Conservation (phyloP, 1,139 yeast genomes). For the Debaryomyces udenii region DNA sequence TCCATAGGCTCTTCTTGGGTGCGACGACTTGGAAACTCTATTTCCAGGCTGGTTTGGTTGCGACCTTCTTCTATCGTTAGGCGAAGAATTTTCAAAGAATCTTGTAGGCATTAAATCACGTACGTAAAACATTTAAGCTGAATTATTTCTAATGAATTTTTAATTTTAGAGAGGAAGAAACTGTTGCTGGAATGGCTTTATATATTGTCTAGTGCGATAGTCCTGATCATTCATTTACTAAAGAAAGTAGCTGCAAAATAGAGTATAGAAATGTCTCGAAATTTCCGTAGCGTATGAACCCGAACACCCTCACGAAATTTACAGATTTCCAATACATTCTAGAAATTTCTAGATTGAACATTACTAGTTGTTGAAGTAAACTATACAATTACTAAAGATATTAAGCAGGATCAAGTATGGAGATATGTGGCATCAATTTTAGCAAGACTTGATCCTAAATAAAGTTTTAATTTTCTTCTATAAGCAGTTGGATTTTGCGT, state of each 20-base stretch:
- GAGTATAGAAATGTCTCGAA: conserved; percentile 5
- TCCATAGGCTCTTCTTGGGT: neutral
- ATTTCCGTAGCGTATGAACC: conserved; percentile 1
- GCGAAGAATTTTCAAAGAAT: neutral
- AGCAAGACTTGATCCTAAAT: conserved; percentile 70
- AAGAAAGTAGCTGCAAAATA: neutral
- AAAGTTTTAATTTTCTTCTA: conserved; percentile 75
- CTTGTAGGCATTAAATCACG: neutral
- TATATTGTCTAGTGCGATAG: neutral
- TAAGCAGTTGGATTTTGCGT: conserved; percentile 73
- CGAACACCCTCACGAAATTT: too few species aligned
- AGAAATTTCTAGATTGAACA: conserved; percentile 7
- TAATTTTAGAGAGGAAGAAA: too few species aligned
- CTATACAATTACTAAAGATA: conserved; percentile 1
- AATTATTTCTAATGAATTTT: too few species aligned
- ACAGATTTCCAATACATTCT: neutral
- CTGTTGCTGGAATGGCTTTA: neutral
- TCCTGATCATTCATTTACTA: neutral
- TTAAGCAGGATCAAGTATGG: conserved; percentile 13
- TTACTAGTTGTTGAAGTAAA: neutral
- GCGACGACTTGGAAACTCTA: conserved; percentile 1
- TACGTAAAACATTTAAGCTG: too few species aligned
- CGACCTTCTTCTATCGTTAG: conserved; percentile 13
- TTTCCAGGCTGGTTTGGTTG: neutral
- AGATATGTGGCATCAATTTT: conserved; percentile 93